phyloP scores from a whole-genome alignment of 345 rosid genomes.

The Linum lewisii region DNA sequence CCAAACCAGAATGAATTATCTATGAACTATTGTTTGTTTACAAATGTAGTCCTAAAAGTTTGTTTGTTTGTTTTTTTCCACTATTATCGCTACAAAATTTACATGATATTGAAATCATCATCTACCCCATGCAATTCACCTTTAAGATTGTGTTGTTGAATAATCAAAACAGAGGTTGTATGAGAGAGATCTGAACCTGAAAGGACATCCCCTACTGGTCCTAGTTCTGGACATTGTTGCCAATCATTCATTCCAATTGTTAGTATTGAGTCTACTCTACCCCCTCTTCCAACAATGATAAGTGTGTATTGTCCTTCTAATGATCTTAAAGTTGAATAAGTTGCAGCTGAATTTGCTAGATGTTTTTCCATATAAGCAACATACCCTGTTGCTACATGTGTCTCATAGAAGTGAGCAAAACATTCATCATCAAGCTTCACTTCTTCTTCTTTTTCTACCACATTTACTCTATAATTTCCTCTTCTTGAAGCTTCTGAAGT shows the following conservation, averaged over 20 bases:
- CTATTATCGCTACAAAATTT: constrained; percentile 12
- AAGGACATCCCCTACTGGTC: constrained; percentile 87
- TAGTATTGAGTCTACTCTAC: constrained; percentile 54
- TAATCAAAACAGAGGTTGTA: constrained; percentile 66
- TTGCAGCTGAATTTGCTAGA: constrained; percentile 77
- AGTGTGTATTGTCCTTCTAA: constrained; percentile 61
- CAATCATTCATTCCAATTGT: constrained; percentile 83
- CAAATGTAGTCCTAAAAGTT: too few species aligned
- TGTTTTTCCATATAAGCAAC: constrained; percentile 80
- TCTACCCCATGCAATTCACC: constrained; percentile 76
- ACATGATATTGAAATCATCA: constrained; percentile 78
- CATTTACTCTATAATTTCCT: constrained; percentile 35
- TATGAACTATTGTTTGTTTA: too few species aligned
- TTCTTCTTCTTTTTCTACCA: constrained; percentile 63
- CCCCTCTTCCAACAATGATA: constrained; percentile 72
- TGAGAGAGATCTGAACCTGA: constrained; percentile 62
- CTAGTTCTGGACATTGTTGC: constrained; percentile 94
- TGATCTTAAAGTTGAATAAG: constrained; percentile 56
- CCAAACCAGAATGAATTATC: too few species aligned
- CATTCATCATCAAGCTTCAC: constrained; percentile 88
- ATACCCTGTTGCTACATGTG: constrained; percentile 54
- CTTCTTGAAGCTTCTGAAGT: constrained; percentile 44
- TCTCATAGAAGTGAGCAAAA: constrained; percentile 75
- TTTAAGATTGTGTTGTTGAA: constrained; percentile 55
- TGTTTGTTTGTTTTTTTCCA: too few species aligned